phyloP scores from a whole-genome alignment of 2,329 filamentous ascomycete genomes.

The Fusarium lateritium region DNA sequence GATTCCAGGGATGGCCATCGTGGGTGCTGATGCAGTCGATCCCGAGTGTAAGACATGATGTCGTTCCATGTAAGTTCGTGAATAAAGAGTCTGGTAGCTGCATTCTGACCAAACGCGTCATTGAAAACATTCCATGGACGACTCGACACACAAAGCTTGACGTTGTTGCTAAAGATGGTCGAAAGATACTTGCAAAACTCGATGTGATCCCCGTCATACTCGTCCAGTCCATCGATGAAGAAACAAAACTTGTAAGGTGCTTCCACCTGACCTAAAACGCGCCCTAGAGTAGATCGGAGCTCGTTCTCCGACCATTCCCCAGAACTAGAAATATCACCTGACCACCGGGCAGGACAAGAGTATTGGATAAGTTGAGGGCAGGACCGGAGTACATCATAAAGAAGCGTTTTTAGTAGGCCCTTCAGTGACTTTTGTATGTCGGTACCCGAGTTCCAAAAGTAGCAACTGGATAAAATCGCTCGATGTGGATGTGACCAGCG shows the following conservation, averaged over 20 bases:
- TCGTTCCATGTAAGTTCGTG: neutral
- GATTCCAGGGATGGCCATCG: neutral
- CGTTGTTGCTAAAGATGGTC: neutral
- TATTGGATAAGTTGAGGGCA: neutral
- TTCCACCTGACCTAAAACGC: neutral
- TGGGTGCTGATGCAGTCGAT: neutral
- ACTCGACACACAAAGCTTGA: neutral
- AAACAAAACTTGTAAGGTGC: neutral
- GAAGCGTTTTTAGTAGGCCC: neutral
- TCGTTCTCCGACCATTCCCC: neutral
- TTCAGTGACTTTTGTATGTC: neutral
- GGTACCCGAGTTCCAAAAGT: neutral
- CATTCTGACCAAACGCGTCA: neutral
- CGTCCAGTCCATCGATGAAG: conserved; percentile 2
- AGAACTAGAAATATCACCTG: neutral
- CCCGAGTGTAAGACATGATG: neutral
- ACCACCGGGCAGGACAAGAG: neutral
- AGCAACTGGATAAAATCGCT: neutral
- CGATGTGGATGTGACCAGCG: no score
- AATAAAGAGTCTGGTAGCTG: neutral
- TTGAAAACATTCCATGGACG: conserved; percentile 3
- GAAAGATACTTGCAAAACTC: neutral
- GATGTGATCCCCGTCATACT: neutral
- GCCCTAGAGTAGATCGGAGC: neutral
- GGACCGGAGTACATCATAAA: neutral